Evolutionary conservation across 345 rosid species (phyloP).

Genomic region (Citrus glauca): DNA sequence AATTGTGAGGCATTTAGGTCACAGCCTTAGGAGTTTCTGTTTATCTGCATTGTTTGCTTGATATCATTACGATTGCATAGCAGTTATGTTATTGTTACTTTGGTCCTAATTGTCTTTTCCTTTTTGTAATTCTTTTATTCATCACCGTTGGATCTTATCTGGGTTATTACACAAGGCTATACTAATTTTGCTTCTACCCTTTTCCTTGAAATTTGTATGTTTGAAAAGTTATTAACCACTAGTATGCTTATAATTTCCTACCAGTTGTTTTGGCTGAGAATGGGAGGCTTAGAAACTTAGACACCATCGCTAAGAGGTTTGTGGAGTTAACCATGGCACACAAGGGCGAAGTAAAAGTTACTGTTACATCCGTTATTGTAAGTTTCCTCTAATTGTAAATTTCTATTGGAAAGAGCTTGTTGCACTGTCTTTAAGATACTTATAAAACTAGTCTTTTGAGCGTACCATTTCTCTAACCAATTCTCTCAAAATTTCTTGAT

Average conservation of each 20-base stretch:
- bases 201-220: background rate
- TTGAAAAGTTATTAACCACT: background rate
- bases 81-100: too few relatives aligned
- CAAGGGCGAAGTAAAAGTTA: slow-evolving; percentile 72
- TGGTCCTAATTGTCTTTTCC: too few relatives aligned
- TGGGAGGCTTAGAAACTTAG: slow-evolving; percentile 67
- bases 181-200: background rate
- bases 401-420: background rate
- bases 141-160: background rate
- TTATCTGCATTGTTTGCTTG: background rate
- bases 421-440: background rate
- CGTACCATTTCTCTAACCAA: too few relatives aligned
- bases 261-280: slow-evolving; percentile 78
- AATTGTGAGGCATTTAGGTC: background rate
- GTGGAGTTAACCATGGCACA: slow-evolving; percentile 77
- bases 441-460: background rate
- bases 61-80: background rate
- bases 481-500: background rate
- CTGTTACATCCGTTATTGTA: slow-evolving; percentile 80
- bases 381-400: slow-evolving; percentile 24
- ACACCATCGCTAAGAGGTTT: slow-evolving; percentile 59
- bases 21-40: background rate
- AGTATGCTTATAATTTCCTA: background rate
- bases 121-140: background rate
- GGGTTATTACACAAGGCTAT: background rate